phyloP scores from a whole-genome alignment of 345 rosid species.

The Sapria himalayana region DNA sequence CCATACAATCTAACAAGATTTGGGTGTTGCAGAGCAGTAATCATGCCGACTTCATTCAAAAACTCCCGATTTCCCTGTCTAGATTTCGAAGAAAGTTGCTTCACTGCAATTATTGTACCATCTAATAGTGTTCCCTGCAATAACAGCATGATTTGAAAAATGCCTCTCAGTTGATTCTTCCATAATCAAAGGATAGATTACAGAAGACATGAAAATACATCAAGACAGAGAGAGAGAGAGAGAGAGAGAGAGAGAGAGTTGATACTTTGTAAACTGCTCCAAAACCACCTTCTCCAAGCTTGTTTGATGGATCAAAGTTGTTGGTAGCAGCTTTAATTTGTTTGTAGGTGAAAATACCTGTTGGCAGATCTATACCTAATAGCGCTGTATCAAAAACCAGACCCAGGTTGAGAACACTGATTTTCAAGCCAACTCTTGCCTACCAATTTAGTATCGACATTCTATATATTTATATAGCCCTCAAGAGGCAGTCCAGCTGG shows the following conservation, averaged over 20 bases:
- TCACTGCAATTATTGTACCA: conserved; percentile 43
- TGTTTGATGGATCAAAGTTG: conserved; percentile 32
- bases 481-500: no score
- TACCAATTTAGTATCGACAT: no score
- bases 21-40: conserved; percentile 50
- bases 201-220: no score
- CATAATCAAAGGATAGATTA: no score
- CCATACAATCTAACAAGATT: conserved; percentile 54
- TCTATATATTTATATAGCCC: no score
- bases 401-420: no score
- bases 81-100: conserved; percentile 55
- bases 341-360: conserved; percentile 36
- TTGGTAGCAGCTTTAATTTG: conserved; percentile 55
- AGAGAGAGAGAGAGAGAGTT: not conserved
- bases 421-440: no score
- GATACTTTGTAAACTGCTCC: conserved; percentile 58
- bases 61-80: conserved; percentile 58
- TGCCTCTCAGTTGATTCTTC: no score
- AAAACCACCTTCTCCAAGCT: conserved; percentile 72
- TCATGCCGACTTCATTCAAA: conserved; percentile 44
- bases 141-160: not conserved
- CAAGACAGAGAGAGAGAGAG: not conserved
- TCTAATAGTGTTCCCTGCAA: conserved; percentile 38
- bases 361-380: conserved; percentile 39
- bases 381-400: conserved; percentile 14